Evolutionary conservation across 495 filamentous ascomycete genomes (phyloP).

Genomic region (Neurospora sublineolata): DNA sequence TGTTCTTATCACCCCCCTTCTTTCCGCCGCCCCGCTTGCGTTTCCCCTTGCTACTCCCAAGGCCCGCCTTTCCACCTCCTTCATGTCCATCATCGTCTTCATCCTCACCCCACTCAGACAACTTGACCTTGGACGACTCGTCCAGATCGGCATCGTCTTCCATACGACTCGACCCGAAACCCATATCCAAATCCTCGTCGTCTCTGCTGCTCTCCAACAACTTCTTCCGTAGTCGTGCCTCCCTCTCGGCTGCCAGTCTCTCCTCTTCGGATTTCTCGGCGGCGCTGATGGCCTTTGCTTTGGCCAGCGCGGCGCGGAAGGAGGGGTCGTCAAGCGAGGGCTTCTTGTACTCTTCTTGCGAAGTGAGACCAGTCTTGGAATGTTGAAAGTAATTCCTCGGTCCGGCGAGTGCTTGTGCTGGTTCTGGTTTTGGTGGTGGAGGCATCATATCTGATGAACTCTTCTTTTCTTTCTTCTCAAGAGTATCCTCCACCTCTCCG

Average conservation of each 20-base stretch:
- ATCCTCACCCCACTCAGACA: conserved; percentile 53
- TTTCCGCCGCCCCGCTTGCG: conserved; percentile 78
- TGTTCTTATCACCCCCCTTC: conserved; percentile 75
- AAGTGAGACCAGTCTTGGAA: conserved; percentile 30
- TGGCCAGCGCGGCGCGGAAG: conserved; percentile 73
- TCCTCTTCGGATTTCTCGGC: conserved; percentile 36
- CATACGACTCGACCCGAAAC: conserved; percentile 75
- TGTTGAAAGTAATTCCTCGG: conserved; percentile 50
- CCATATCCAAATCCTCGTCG: conserved; percentile 85
- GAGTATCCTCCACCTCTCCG: conserved; percentile 8
- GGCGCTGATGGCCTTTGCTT: conserved; percentile 60
- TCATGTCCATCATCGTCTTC: conserved; percentile 45
- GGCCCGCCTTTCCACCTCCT: conserved; percentile 33
- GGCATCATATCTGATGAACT: conserved; percentile 30
- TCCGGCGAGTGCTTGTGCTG: conserved; percentile 12
- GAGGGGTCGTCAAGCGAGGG: conserved; percentile 59
- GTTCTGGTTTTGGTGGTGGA: conserved; percentile 28
- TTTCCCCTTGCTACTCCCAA: conserved; percentile 44
- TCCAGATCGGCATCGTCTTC: conserved; percentile 65
- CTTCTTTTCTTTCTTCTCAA: conserved; percentile 7
- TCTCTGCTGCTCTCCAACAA: conserved; percentile 69
- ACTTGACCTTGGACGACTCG: conserved; percentile 44
- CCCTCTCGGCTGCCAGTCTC: conserved; percentile 34
- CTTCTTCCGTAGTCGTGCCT: conserved; percentile 60
- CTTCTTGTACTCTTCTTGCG: conserved; percentile 35